Percentiles rank a stretch among this genome's conserved stretches.
Evolutionary conservation across 805 yeast genomes (phyloP).

Genomic region (Danielozyma ontarioensis): DNA sequence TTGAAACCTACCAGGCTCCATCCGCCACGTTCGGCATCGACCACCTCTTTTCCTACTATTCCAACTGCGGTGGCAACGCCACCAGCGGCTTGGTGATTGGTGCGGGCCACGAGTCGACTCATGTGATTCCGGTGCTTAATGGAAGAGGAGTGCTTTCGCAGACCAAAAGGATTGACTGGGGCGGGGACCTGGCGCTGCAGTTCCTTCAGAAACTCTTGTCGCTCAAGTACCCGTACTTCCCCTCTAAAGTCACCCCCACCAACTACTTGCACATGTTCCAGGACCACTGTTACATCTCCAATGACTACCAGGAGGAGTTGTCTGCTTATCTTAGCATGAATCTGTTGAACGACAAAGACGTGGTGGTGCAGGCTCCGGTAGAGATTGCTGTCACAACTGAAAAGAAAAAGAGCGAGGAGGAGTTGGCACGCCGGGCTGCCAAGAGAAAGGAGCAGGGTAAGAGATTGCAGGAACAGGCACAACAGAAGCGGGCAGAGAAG

Average conservation of each 20-base stretch:
- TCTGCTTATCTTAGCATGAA: constrained; percentile 53
- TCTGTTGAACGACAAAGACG: constrained; percentile 60
- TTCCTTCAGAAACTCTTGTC: constrained; percentile 60
- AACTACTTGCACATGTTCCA: constrained; percentile 68
- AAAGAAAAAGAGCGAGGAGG: constrained; percentile 79
- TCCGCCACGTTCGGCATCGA: constrained; percentile 79
- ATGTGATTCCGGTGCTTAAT: constrained; percentile 73
- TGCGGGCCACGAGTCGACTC: constrained; percentile 78
- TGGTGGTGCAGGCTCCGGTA: constrained; percentile 75
- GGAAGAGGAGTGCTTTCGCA: constrained; percentile 62
- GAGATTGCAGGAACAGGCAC: constrained; percentile 90
- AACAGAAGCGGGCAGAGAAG: constrained; percentile 74
- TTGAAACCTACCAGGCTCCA: constrained; percentile 78
- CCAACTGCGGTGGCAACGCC: constrained; percentile 41
- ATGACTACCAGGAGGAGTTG: constrained; percentile 62
- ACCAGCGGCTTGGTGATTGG: constrained; percentile 70
- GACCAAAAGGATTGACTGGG: constrained; percentile 85
- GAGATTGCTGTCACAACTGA: constrained; percentile 56
- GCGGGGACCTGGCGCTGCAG: constrained; percentile 70
- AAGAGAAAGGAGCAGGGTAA: constrained; percentile 81
- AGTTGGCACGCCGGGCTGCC: constrained; percentile 68
- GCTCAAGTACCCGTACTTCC: constrained; percentile 89
- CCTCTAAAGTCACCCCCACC: constrained; percentile 57
- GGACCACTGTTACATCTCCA: constrained; percentile 74
- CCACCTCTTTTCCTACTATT: constrained; percentile 69